Evolutionary conservation across 2,329 filamentous ascomycete genomes (phyloP).

Genomic region (Colletotrichum sp.): DNA sequence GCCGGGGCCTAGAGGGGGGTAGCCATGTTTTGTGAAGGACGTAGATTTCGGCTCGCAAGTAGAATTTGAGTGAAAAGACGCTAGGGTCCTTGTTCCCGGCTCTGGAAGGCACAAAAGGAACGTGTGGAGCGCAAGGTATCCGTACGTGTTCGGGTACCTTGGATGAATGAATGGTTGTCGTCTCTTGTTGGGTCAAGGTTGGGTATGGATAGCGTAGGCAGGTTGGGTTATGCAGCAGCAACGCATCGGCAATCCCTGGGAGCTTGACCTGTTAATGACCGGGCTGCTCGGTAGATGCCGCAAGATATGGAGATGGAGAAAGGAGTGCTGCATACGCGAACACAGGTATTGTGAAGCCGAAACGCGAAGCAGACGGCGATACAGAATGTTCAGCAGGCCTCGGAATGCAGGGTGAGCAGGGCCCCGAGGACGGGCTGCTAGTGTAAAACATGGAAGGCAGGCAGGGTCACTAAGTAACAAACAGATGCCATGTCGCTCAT

Average conservation of each 20-base stretch:
- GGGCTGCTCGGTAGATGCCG: constrained; percentile 6
- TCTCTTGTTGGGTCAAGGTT: background rate
- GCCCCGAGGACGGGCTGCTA: background rate
- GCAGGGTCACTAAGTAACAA: background rate
- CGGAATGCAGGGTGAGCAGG: background rate
- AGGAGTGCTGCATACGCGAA: background rate
- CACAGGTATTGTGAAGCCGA: constrained; percentile 10
- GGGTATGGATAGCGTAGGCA: background rate
- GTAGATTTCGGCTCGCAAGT: background rate
- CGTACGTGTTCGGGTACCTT: background rate
- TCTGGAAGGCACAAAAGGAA: background rate
- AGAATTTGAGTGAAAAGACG: background rate
- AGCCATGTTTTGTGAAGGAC: background rate
- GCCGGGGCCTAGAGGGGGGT: background rate
- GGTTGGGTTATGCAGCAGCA: background rate
- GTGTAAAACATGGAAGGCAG: background rate
- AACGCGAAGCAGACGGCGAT: constrained; percentile 8
- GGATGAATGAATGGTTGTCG: background rate
- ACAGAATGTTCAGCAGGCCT: background rate
- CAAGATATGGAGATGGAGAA: background rate
- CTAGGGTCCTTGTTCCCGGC: background rate
- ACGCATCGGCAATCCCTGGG: background rate
- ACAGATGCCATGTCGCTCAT: background rate
- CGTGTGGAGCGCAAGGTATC: background rate
- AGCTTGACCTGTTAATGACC: background rate